phyloP scores from a whole-genome alignment of 805 yeast genomes.

The Ogataea corticis region DNA sequence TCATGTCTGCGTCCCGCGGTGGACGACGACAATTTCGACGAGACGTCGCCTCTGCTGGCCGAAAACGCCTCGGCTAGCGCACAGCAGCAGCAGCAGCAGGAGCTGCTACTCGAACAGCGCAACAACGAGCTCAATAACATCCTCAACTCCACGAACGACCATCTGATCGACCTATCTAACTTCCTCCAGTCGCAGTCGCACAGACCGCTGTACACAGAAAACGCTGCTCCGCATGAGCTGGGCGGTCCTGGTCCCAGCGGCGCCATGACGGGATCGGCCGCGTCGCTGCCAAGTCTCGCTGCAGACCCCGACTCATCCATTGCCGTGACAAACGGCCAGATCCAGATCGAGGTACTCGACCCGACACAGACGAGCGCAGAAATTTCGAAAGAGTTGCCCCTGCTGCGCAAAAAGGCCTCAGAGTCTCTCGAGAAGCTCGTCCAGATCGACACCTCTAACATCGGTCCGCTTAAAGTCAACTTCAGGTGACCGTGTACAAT shows the following conservation, averaged over 20 bases:
- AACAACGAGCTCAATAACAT: slow-evolving; percentile 35
- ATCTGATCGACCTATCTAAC: slow-evolving; percentile 31
- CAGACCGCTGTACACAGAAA: slow-evolving; percentile 5
- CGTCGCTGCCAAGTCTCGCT: slow-evolving; percentile 13
- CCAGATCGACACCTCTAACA: slow-evolving; percentile 8
- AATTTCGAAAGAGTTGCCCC: slow-evolving; percentile 15
- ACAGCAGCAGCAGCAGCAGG: slow-evolving; percentile 26
- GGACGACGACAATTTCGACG: slow-evolving; percentile 28
- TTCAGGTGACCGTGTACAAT: slow-evolving; percentile 8
- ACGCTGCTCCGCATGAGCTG: not conserved
- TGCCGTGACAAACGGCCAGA: slow-evolving; percentile 11
- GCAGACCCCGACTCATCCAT: slow-evolving; percentile 9
- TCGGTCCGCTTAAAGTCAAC: slow-evolving; percentile 18
- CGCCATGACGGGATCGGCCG: slow-evolving; percentile 10
- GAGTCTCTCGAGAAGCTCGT: slow-evolving; percentile 7
- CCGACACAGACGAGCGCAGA: slow-evolving; percentile 7
- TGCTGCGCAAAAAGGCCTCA: slow-evolving; percentile 11
- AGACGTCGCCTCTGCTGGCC: slow-evolving; percentile 29
- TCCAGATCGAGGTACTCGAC: slow-evolving; percentile 20
- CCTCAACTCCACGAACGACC: slow-evolving; percentile 35
- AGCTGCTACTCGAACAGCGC: slow-evolving; percentile 28
- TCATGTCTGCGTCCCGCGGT: slow-evolving; percentile 30
- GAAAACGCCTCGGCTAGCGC: slow-evolving; percentile 21
- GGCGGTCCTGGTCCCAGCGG: not conserved
- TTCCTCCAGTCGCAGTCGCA: slow-evolving; percentile 24